Percentiles rank a stretch among this genome's conserved stretches.
Conservation (phyloP, 768 basidiomycete genomes). For the Auricularia heimuer region DNA sequence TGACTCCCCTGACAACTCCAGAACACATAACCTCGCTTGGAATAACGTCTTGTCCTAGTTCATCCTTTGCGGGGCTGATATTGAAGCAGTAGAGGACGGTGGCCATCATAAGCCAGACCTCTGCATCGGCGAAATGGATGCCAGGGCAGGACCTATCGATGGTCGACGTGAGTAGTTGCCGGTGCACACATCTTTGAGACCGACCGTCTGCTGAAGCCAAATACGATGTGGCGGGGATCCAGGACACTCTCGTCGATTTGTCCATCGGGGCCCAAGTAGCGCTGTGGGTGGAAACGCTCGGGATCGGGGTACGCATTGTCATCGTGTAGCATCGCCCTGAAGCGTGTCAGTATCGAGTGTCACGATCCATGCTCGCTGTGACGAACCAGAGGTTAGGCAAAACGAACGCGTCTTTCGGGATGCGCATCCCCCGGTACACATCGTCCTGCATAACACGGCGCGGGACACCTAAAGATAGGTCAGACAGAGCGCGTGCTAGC, state of each 20-base stretch:
- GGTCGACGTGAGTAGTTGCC: too few species aligned
- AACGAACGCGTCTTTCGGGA: slow-evolving; percentile 47
- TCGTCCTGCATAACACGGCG: slow-evolving; percentile 26
- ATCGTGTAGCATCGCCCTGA: slow-evolving; percentile 18
- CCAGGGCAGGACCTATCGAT: slow-evolving; percentile 33
- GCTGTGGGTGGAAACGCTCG: slow-evolving; percentile 15
- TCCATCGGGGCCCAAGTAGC: slow-evolving; percentile 8
- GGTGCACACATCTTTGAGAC: too few species aligned
- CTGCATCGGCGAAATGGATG: slow-evolving; percentile 33
- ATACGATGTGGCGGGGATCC: slow-evolving; percentile 5
- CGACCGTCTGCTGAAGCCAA: slow-evolving; percentile 14
- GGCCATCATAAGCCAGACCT: slow-evolving; percentile 37
- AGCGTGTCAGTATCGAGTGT: too few species aligned
- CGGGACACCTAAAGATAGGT: background rate
- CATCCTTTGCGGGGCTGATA: slow-evolving; percentile 22
- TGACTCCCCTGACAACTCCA: background rate
- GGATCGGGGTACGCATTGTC: slow-evolving; percentile 14
- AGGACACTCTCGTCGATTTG: background rate
- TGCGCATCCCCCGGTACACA: slow-evolving; percentile 35
- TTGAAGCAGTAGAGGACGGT: slow-evolving; percentile 34
- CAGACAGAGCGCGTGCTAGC: background rate
- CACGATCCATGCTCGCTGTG: background rate
- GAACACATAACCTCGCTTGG: background rate
- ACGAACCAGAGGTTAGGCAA: slow-evolving; percentile 49
- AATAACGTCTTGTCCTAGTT: background rate